Evolutionary conservation across 2,329 filamentous ascomycete genomes (phyloP), one percentile per base, ranked within the genome.

Genomic region (Claviceps digitariae): DNA sequence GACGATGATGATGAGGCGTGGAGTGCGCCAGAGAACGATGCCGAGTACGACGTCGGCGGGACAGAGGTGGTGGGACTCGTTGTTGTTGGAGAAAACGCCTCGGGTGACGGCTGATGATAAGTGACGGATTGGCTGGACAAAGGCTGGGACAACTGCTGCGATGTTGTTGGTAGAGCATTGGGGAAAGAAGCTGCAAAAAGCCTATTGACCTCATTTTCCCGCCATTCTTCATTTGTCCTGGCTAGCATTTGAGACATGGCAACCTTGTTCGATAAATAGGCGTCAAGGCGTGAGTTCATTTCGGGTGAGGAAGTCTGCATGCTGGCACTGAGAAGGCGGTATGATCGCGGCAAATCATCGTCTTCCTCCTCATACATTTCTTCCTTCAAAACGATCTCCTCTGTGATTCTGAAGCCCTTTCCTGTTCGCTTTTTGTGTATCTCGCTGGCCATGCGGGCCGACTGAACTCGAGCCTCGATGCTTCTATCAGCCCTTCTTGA

Each of bases 351-450:
- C 25, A 87, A 65, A 54, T 90, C 86, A 60, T 95, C 87, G 52
- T 95, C 90, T 63, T 95, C 87, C 67, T 95, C 90, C 63, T 95
- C 90, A 64, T 96, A 96, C 88, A 95, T 95, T 66, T 94, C 89
- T 66, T 95, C 90, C 57, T 88, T 90, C 60, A 86, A 74, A 13
- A 95, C 90, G 27, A 93, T 90, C 62, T 93, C 80, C 67, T 90
- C 86, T 27, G 85, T 90, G 54, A 96, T 86, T 60, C 83, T 83
- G 55, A 96, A 76, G 2, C 79, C 82, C 60, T 89, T 86, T 41
- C 90, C 91, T 0, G 90, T 95, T 20, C 90, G 82, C 66, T 84
- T 80, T 72, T 90, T 89, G 75, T 95, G 90, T 40, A 95, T 88
- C 62, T 89, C 83, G n/a, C 90, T 95, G 6, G 90, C 90, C 68